Conservation (phyloP, 345 rosid species). For the Bruguiera gymnorhiza region DNA sequence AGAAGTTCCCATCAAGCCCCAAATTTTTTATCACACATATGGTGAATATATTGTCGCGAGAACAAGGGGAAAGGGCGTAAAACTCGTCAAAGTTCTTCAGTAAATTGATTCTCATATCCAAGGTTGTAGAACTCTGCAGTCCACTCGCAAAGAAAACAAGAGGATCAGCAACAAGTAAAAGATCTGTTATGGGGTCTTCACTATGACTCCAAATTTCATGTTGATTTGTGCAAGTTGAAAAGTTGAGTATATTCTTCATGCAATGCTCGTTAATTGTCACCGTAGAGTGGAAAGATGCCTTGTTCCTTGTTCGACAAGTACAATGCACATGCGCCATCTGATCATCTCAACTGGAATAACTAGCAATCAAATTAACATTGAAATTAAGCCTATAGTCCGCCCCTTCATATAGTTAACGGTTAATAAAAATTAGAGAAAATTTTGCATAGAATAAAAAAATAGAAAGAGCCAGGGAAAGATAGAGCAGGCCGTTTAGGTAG, state of each 20-base stretch:
- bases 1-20: not conserved
- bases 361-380: no score
- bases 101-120: slow-evolving; percentile 6
- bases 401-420: no score
- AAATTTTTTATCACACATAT: slow-evolving; percentile 2
- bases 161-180: not conserved
- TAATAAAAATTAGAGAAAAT: no score
- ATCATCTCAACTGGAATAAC: no score
- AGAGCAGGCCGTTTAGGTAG: no score
- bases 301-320: not conserved
- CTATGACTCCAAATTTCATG: not conserved
- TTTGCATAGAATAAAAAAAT: no score
- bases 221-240: slow-evolving; percentile 26
- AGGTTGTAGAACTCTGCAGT: not conserved
- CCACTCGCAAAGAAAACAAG: not conserved
- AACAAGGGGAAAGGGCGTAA: slow-evolving; percentile 19
- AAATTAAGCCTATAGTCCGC: no score
- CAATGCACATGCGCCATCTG: no score
- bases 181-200: slow-evolving; percentile 6
- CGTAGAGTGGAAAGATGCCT: no score
- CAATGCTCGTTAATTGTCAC: no score
- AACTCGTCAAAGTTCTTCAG: not conserved
- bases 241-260: not conserved
- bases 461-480: no score
- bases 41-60: not conserved